Percentiles rank a stretch among this genome's conserved stretches.
These are phyloP conservation scores for Sherardia arvensis DNA, from an alignment of 257 asterid species.

Conservation along the genomic window DNA sequence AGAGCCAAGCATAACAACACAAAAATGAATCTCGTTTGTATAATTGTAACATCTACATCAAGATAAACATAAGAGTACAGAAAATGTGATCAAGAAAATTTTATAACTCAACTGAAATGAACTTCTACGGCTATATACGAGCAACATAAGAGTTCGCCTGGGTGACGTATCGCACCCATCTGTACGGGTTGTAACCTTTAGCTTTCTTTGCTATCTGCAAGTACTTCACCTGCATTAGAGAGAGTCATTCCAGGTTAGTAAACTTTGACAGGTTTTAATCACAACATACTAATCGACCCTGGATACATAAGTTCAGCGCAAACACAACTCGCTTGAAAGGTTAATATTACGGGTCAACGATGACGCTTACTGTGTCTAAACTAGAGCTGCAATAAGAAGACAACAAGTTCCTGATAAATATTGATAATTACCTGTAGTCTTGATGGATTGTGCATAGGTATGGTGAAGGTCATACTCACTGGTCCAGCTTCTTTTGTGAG, in stretches of 20 bases:
- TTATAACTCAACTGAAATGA: background rate
- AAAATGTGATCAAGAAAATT: too few species aligned
- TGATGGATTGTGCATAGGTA: slow-evolving; percentile 97
- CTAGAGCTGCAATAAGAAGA: background rate
- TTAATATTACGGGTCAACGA: background rate
- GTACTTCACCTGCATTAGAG: slow-evolving; percentile 70
- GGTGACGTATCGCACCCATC: slow-evolving; percentile 98
- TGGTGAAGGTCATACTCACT: slow-evolving; percentile 93
- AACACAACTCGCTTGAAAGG: background rate
- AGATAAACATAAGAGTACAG: too few species aligned
- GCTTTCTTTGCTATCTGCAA: slow-evolving; percentile 82
- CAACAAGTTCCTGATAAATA: background rate
- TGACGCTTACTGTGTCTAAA: background rate
- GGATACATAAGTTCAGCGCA: background rate
- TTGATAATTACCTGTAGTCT: slow-evolving; percentile 68
- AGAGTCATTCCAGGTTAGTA: slow-evolving; percentile 8
- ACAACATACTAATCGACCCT: background rate
- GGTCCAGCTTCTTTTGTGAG: slow-evolving; percentile 99
- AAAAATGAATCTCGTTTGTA: too few species aligned
- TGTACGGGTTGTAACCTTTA: slow-evolving; percentile 73
- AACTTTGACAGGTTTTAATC: background rate
- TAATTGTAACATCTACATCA: too few species aligned
- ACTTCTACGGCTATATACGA: slow-evolving; percentile 45
- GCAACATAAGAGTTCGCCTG: slow-evolving; percentile 97
- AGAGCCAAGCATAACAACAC: too few species aligned